Evolutionary conservation across 2,329 filamentous ascomycete genomes (phyloP).

Genomic region (Trichoderma hamatum): DNA sequence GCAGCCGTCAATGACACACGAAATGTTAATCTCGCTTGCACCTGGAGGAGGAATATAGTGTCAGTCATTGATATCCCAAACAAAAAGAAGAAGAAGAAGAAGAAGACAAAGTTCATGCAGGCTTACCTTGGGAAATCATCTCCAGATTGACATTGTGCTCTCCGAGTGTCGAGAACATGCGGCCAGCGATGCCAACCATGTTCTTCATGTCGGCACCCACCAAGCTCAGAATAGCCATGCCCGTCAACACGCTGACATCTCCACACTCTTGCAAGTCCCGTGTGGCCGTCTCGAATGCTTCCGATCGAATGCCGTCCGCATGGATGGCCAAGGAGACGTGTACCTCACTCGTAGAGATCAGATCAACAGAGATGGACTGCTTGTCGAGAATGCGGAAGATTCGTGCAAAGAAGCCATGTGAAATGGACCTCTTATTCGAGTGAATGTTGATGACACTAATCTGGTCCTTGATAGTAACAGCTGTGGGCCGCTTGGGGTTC

Average conservation of each 20-base stretch:
- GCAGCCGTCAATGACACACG: constrained; percentile 89
- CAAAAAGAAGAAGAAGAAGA: too few species aligned
- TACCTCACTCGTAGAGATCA: constrained; percentile 95
- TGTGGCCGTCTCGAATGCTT: constrained; percentile 68
- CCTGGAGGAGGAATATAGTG: constrained; percentile 54
- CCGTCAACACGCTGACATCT: constrained; percentile 83
- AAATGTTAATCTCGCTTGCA: constrained; percentile 98
- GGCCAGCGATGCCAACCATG: constrained; percentile 90
- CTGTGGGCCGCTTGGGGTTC: constrained; percentile 75
- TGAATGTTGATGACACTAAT: constrained; percentile 98
- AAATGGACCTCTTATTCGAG: constrained; percentile 94
- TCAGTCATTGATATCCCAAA: not conserved
- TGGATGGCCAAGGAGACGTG: constrained; percentile 98
- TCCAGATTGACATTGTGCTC: constrained; percentile 96
- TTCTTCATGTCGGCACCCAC: constrained; percentile 97
- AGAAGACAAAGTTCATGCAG: not conserved
- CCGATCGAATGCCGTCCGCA: constrained; percentile 66
- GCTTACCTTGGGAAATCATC: constrained; percentile 95
- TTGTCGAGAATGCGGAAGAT: constrained; percentile 91
- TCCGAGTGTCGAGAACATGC: constrained; percentile 92
- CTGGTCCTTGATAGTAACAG: constrained; percentile 95
- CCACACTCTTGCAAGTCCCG: constrained; percentile 78
- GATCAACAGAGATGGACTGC: constrained; percentile 85
- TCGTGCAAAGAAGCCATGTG: constrained; percentile 91
- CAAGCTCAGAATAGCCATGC: constrained; percentile 94